Evolutionary conservation across 192 early-diverging fungal species (phyloP).

Genomic region (Linnemannia hyalina): DNA sequence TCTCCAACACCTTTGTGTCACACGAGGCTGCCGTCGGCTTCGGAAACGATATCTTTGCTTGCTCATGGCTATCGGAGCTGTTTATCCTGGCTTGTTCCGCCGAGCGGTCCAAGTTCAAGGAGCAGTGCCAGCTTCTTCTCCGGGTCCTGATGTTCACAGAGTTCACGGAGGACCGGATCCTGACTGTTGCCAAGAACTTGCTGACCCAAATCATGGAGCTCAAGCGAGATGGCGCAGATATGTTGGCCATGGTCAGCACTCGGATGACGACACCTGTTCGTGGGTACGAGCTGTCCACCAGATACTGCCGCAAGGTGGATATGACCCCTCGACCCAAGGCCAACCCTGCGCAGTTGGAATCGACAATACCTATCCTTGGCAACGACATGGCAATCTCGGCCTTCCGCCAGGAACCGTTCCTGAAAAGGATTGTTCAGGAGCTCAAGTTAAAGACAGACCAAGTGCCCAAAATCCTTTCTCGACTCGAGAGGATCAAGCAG

Average conservation of each 20-base stretch:
- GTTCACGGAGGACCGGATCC: slow-evolving; percentile 78
- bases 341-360: slow-evolving; percentile 31
- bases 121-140: slow-evolving; percentile 62
- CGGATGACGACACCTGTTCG: slow-evolving; percentile 57
- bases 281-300: slow-evolving; percentile 49
- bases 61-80: slow-evolving; percentile 68
- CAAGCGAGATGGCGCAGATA: slow-evolving; percentile 73
- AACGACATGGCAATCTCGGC: slow-evolving; percentile 74
- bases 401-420: slow-evolving; percentile 77
- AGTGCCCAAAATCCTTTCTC: slow-evolving; percentile 40
- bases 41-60: slow-evolving; percentile 58
- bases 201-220: slow-evolving; percentile 71
- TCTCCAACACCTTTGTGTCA: slow-evolving; percentile 60
- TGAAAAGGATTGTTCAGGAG: slow-evolving; percentile 64
- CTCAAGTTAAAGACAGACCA: slow-evolving; percentile 58
- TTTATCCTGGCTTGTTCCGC: slow-evolving; percentile 66
- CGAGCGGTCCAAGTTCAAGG: slow-evolving; percentile 47
- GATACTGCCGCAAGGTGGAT: slow-evolving; percentile 35
- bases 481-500: slow-evolving; percentile 41
- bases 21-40: slow-evolving; percentile 62
- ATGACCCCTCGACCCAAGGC: not conserved
- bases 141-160: slow-evolving; percentile 72
- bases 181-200: slow-evolving; percentile 79
- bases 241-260: slow-evolving; percentile 64
- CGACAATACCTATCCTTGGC: slow-evolving; percentile 43